Evolutionary conservation across 176 grass and related monocot genomes (phyloP), one percentile per base, ranked within the genome.

Genomic region (Neostapfia colusana): DNA sequence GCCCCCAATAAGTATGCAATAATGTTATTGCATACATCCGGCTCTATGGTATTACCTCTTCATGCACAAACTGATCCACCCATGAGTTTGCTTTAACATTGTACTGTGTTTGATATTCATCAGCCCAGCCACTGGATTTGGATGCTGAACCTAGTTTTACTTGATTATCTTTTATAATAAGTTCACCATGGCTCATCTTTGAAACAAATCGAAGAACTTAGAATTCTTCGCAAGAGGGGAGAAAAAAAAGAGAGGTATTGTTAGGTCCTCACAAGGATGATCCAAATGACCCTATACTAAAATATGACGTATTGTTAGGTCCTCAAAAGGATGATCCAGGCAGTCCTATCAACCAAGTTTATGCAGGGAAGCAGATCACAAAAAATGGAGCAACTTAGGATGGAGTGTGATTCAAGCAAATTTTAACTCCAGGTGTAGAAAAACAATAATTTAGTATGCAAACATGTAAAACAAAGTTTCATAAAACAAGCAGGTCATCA

Each of bases 131-230:
- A 87, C 72, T 79, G 82, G 84, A 81, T 82, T 88, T 70, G 62
- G 87, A 88, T 66, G 72, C 56, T 83, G 84, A 95, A 77, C 87
- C 91, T 51, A 90, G 87, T 90, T 95, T 99, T 82, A 95, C 87
- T 92, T 95, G 85, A 85, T 99, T 95, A 81, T 99, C 95, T 85
- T 99, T 87, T 88, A 99, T 84, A 78, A 99, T 92, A 71, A 99
- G 83, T 61, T 99, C 91, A 79, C 89, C 95, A 59, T 87, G 89
- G 80, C 95, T 99, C 91, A 99, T 99, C 79, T 99, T 99, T 81
- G 95, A 92, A 85, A 95, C 80, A 85, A 95, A 99, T 99, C 91
- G 82, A 99, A 86, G 86, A 99, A 99, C 75, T 95, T 92, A 40
- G 91, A 99, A 86, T 99, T 99, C 91, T 99, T 77, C 65, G 64